Evolutionary conservation across 2,329 filamentous ascomycete species (phyloP), one percentile per base, ranked within the genome.

Genomic region (Cladophialophora bantiana): DNA sequence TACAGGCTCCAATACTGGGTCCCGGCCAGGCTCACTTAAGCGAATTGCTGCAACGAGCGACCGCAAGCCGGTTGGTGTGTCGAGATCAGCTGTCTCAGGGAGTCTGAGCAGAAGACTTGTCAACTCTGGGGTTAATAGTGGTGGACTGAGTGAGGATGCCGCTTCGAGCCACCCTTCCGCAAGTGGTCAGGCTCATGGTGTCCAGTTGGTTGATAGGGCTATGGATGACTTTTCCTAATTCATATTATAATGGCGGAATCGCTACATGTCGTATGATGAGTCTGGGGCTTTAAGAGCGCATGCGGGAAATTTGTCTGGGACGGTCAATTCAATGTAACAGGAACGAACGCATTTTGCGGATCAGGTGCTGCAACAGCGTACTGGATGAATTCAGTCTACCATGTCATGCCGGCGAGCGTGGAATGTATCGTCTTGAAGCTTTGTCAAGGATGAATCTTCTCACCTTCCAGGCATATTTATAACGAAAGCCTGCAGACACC

Each of bases 191-290:
- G 48, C 55, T 52, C 65, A 68, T 7, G 69, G 69, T 4, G 71
- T 93, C 50, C 89, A 88, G 71, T 81, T 93, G 74, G 87, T 88
- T 74, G 90, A 93, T 77, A 89, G 86, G 78, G 88, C 90, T n/a
- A 92, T 93, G 89, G 89, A 92, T 79, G 89, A 92, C 78, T 91
- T 67, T 58, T 72, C 63, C 60, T 71, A 59, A 71, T 38, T 34
- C 10, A 58, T n/a, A 52, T 18, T 20, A 52, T 50, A 50, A 50
- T 50, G 26, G 26, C 45, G 45, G 26, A 3, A 50, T 20, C 10
- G 45, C 18, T 10, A 50, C 45, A 10, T 50, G 20, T 50, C 7
- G 45, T 50, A 50, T 50, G 45, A 50, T 31, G 45, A 20, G 45
- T 26, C 13, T 50, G 45, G 42, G 45, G 13, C 20, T 50, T 50